A percentile compares a stretch with the other conserved stretches of the same genome.
Evolutionary conservation across 2,329 filamentous ascomycete genomes (phyloP).

Genomic region (Raffaelea ambrosiae): DNA sequence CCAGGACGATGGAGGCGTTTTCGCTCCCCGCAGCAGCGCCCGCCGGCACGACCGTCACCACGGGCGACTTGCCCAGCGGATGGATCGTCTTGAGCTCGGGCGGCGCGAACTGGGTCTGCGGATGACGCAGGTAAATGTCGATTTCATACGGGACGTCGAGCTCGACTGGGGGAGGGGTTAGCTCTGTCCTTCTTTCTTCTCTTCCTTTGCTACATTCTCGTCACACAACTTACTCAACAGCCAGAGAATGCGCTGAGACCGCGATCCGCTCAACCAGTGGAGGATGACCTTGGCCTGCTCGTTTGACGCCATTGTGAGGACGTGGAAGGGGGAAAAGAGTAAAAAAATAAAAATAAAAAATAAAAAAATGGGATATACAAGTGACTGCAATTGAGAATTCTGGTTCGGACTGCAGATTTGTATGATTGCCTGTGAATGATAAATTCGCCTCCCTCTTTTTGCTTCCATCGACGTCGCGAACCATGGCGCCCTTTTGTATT

Average conservation of each 20-base stretch:
- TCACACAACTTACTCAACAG: slow-evolving; percentile 48
- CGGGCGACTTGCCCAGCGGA: slow-evolving; percentile 78
- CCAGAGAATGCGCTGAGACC: slow-evolving; percentile 77
- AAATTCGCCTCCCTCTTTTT: too few species aligned
- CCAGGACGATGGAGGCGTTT: slow-evolving; percentile 52
- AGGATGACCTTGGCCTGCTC: slow-evolving; percentile 7
- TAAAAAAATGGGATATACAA: not conserved
- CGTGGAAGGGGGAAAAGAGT: not conserved
- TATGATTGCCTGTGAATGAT: not conserved
- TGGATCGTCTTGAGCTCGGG: slow-evolving; percentile 69
- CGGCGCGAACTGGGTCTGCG: slow-evolving; percentile 54
- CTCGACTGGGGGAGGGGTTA: slow-evolving; percentile 46
- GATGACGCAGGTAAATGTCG: slow-evolving; percentile 64
- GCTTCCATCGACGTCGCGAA: too few species aligned
- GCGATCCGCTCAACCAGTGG: slow-evolving; percentile 56
- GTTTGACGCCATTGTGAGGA: not conserved
- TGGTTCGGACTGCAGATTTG: not conserved
- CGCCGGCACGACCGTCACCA: slow-evolving; percentile 54
- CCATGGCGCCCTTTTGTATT: not conserved
- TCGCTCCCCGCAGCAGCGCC: slow-evolving; percentile 18
- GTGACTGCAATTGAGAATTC: not conserved
- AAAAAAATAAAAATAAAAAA: not conserved
- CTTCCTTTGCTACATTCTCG: too few species aligned
- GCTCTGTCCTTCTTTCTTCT: too few species aligned
- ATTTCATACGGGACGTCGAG: slow-evolving; percentile 72